Base-by-base conservation (phyloP, 495 filamentous ascomycete genomes). In the Hypoxylon fuscum region DNA sequence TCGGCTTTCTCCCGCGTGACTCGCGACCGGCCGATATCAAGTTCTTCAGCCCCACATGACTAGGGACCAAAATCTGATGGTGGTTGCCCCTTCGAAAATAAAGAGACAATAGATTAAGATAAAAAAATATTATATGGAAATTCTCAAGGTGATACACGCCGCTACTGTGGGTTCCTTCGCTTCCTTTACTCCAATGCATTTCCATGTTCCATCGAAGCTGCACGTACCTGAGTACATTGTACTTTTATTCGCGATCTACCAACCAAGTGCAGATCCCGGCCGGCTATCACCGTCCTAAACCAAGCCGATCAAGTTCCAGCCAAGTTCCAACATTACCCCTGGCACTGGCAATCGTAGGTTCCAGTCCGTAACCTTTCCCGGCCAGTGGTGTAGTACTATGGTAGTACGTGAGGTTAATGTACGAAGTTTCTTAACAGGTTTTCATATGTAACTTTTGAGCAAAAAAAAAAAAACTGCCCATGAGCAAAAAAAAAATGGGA, bases 261-360 rank as follows among this genome's bases (percentile, higher is more conserved):
- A 47, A n/a, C n/a, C n/a, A n/a, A n/a, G 41, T 42, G 63, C 46
- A 66, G 63, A 66, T 66, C 63, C 57, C 57, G 57, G 46, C 63
- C 63, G 63, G 63, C 63, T 66, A 61, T 52, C 63, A 66, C 63
- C 63, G 63, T 66, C 44, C 49, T 42, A 48, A 44, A 46, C 50
- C 38, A 40, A 61, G 57, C 57, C 57, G 63, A 57, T 53, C 63
- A 44, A 66, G 63, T 52, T 61, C 63, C 57, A 61, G 63, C 52
- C 63, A 57, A 49, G 56, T 66, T 61, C 53, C 52, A 40, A 48
- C 17, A 43, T 61, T 57, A 54, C 63, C 63, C 63, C 63, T 66
- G 63, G 49, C 23, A 9, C 21, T 21, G 18, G 37, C 55, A 59
- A 59, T 53, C 55, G 55, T 59, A 55, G 49, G 62, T 65, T 65